phyloP scores from a whole-genome alignment of 345 rosid genomes.

The Durio zibethinus region DNA sequence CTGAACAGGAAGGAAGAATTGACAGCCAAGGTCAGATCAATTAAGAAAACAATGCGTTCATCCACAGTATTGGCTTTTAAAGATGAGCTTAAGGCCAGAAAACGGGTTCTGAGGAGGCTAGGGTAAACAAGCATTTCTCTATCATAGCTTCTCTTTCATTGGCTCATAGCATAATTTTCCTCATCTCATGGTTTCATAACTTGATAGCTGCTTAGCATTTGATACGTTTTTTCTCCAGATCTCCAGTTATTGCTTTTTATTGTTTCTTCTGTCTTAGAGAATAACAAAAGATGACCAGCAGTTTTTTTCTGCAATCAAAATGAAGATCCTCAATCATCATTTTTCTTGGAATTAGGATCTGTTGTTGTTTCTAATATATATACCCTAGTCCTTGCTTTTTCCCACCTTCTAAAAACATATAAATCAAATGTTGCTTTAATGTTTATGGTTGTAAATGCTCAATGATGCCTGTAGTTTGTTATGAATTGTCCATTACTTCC shows the following conservation, averaged over 20 bases:
- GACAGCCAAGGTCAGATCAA: constrained; percentile 69
- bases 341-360: not conserved
- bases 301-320: not conserved
- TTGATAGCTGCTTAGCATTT: not conserved
- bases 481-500: not conserved
- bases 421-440: not conserved
- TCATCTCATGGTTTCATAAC: not conserved
- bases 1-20: constrained; percentile 75
- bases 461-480: not conserved
- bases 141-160: not conserved
- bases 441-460: not conserved
- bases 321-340: not conserved
- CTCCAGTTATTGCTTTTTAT: not conserved
- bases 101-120: constrained; percentile 88
- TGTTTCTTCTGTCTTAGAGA: not conserved
- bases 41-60: constrained; percentile 68
- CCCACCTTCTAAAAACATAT: not conserved
- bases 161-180: not conserved
- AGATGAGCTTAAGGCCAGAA: constrained; percentile 96
- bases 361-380: not conserved
- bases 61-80: constrained; percentile 85
- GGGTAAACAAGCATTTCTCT: constrained; percentile 48
- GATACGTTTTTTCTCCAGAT: not conserved
- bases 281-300: not conserved
- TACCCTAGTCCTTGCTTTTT: not conserved